phyloP scores from a whole-genome alignment of 2,329 filamentous ascomycete species.

The Ceratocystis harringtonii region DNA sequence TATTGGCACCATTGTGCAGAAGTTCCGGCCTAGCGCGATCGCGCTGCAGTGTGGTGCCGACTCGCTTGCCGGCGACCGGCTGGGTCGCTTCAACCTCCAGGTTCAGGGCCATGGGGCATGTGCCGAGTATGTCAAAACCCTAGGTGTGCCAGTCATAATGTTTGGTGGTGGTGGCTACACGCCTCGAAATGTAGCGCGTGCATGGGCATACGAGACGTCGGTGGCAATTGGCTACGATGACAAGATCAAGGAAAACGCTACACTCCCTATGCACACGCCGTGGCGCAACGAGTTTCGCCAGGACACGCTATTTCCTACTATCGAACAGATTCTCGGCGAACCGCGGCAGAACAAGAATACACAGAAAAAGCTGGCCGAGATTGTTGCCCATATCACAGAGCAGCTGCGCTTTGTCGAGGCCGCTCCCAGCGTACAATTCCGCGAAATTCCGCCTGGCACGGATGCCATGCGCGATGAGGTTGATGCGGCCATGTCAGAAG shows the following conservation, averaged over 20 bases:
- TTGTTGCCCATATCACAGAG: conserved; percentile 65
- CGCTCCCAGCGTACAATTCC: conserved; percentile 77
- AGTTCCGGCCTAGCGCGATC: conserved; percentile 79
- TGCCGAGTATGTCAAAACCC: conserved; percentile 72
- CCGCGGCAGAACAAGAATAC: conserved; percentile 64
- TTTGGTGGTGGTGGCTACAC: conserved; percentile 95
- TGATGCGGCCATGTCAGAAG: conserved; percentile 51
- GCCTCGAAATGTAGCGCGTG: conserved; percentile 84
- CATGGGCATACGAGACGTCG: conserved; percentile 93
- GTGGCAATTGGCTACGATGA: conserved; percentile 66
- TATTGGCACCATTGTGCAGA: conserved; percentile 61
- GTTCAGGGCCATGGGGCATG: conserved; percentile 88
- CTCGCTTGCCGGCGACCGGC: conserved; percentile 78
- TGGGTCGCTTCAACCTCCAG: conserved; percentile 93
- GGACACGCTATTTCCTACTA: conserved; percentile 72
- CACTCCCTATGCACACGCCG: conserved; percentile 65
- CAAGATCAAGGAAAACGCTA: conserved; percentile 43
- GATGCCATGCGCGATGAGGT: conserved; percentile 52
- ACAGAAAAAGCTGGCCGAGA: conserved; percentile 56
- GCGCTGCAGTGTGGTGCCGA: conserved; percentile 93
- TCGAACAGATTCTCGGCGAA: conserved; percentile 57
- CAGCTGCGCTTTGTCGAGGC: conserved; percentile 74
- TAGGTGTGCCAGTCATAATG: conserved; percentile 68
- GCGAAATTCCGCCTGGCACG: conserved; percentile 64
- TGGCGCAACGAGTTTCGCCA: conserved; percentile 82